Evolutionary conservation across 768 basidiomycete species (phyloP), one percentile per base, ranked within the genome.

Genomic region (Suillus variegatus): DNA sequence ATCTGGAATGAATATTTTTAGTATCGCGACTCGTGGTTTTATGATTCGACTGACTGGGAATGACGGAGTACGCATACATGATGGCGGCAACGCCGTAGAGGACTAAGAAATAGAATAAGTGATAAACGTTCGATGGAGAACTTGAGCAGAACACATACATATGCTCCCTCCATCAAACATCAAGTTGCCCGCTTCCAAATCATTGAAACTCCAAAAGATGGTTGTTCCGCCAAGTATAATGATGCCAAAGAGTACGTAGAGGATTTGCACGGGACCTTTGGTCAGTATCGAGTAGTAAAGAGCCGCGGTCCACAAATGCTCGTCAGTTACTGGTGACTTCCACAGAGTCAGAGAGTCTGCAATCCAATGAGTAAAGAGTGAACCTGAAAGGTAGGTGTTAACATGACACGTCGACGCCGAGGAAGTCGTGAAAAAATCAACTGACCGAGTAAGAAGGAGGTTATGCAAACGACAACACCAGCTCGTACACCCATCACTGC

Each of bases 141-240:
- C 14, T 12, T 16, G 47, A 63, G 46, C 20, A 25, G n/a, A 49
- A 28, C 5, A 81, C 92, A 73, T 67, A 94, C 93, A 91, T 69
- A 94, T 89, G 75, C 92, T 94, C 60, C 90, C 93, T 32, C 93
- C 93, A 71, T 95, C 93, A 70, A 95, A 95, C 92, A 95, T 94
- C 73, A 95, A 81, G 76, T 95, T 94, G 40, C 88, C 91, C 3
- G 93, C 93, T 68, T 86, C 79, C 9, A 90, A 86, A 67, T 94
- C 92, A 41, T 86, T 81, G 67, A 94, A 80, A 75, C 91, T 94
- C 88, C 88, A 91, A 32, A 93, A 80, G 60, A 94, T 87, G 55
- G 89, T 90, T 38, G 81, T 76, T 2, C 80, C 89, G 4, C 92
- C 93, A 40, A 89, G 76, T 6, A 80, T 44, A 38, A 87, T 83